Evolutionary conservation across 495 filamentous ascomycete genomes (phyloP).

Genomic region (Durotheca rogersii): DNA sequence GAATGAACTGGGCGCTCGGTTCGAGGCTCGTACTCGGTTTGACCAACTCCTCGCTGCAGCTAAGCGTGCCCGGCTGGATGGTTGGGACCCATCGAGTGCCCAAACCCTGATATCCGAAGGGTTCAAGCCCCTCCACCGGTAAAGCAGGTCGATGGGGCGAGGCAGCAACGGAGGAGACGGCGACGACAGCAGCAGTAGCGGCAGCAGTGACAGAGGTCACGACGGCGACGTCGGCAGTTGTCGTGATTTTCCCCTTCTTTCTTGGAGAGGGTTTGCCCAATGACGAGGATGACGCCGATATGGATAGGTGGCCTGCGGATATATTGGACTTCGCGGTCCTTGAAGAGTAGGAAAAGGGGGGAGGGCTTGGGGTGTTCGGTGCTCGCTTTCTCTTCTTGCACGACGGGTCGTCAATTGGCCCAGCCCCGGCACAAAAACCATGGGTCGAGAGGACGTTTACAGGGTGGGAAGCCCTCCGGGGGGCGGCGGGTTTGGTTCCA

Average conservation of each 20-base stretch:
- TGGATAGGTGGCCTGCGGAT: slow-evolving; percentile 1
- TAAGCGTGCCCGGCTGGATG: background rate
- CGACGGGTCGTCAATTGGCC: slow-evolving; percentile 23
- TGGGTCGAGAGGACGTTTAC: slow-evolving; percentile 13
- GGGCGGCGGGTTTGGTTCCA: slow-evolving; percentile 17
- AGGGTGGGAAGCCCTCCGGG: slow-evolving; percentile 9
- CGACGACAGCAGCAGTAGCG: background rate
- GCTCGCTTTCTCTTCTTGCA: slow-evolving; percentile 21
- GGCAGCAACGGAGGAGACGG: background rate
- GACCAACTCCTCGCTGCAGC: slow-evolving; percentile 4
- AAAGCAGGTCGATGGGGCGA: background rate
- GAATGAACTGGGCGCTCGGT: slow-evolving; percentile 13
- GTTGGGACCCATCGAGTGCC: slow-evolving; percentile 11
- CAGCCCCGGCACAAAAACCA: slow-evolving; percentile 16
- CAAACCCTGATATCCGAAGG: slow-evolving; percentile 7
- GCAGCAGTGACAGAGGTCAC: slow-evolving; percentile 9
- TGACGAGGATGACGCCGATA: slow-evolving; percentile 4
- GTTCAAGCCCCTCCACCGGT: background rate
- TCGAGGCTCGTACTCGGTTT: slow-evolving; percentile 3
- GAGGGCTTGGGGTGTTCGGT: slow-evolving; percentile 14
- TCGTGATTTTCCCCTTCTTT: slow-evolving; percentile 6
- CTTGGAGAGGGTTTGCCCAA: slow-evolving; percentile 6
- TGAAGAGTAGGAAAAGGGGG: slow-evolving; percentile 6
- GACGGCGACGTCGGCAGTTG: slow-evolving; percentile 10
- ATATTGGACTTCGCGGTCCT: slow-evolving; percentile 18